A percentile compares a stretch with the other conserved stretches of the same genome.
phyloP scores from a whole-genome alignment of 768 basidiomycete species.

The Pilatotrama ljubarskyi region DNA sequence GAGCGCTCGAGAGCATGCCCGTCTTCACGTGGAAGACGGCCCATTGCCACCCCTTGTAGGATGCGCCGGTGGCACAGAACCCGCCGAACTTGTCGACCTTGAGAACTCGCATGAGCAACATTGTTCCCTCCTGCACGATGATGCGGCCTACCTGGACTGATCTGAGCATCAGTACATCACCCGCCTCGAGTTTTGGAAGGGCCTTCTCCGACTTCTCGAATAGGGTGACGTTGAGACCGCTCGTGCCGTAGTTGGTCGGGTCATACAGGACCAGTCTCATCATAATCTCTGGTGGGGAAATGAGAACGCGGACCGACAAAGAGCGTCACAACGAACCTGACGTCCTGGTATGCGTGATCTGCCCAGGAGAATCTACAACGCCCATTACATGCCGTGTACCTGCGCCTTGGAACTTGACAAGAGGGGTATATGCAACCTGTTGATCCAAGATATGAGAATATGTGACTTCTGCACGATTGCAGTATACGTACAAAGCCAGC shows the following conservation, averaged over 20 bases:
- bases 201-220: conserved; percentile 53
- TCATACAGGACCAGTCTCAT: conserved; percentile 51
- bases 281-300: conserved; percentile 42
- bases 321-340: conserved; percentile 4
- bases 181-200: conserved; percentile 50
- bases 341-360: neutral
- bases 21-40: conserved; percentile 48
- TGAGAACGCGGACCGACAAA: neutral
- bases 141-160: conserved; percentile 15
- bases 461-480: neutral
- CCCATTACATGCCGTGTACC: conserved; percentile 33
- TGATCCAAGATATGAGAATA: no score
- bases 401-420: neutral
- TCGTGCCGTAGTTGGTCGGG: conserved; percentile 45
- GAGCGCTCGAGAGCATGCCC: conserved; percentile 37
- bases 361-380: conserved; percentile 28
- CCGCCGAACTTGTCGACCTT: conserved; percentile 40
- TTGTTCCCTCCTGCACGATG: neutral
- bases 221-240: conserved; percentile 43
- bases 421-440: conserved; percentile 12
- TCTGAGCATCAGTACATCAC: conserved; percentile 41
- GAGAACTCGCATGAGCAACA: neutral
- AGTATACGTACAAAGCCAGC: neutral
- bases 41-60: conserved; percentile 52
- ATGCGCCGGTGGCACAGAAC: conserved; percentile 43